These are phyloP conservation scores for Oryza brachyantha DNA, from an alignment of 176 grass and related monocot genomes.

Conservation along the genomic window DNA sequence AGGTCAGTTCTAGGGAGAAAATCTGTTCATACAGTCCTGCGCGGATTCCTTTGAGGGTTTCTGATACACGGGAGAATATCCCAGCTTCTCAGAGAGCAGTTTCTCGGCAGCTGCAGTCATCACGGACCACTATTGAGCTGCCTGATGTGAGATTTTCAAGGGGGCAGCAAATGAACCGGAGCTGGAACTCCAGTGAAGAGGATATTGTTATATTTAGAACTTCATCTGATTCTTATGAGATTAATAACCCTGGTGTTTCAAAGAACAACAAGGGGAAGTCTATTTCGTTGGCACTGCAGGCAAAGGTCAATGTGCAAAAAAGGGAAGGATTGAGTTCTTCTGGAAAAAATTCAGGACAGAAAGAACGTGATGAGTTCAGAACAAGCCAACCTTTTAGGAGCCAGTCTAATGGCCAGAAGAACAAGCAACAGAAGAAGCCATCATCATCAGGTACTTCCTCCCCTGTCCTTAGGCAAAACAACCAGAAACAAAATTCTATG, in stretches of 20 bases:
- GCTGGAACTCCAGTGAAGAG: conserved; percentile 55
- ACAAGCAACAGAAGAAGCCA: conserved; percentile 63
- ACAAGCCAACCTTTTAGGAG: conserved; percentile 49
- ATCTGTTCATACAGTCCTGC: conserved; percentile 53
- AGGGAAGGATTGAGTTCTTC: conserved; percentile 57
- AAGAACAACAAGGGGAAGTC: conserved; percentile 75
- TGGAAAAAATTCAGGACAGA: conserved; percentile 46
- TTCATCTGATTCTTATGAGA: conserved; percentile 59
- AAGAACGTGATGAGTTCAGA: conserved; percentile 57
- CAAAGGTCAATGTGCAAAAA: conserved; percentile 86
- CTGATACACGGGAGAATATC: conserved; percentile 36
- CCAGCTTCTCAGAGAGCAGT: conserved; percentile 36
- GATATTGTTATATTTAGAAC: conserved; percentile 63
- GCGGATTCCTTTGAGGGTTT: conserved; percentile 47
- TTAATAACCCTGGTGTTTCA: conserved; percentile 39
- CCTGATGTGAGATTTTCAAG: conserved; percentile 34
- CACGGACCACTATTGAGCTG: conserved; percentile 32
- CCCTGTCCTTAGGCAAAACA: conserved; percentile 68
- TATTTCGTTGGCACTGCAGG: conserved; percentile 67
- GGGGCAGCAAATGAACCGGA: conserved; percentile 42
- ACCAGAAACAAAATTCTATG: conserved; percentile 83
- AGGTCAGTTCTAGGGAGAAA: conserved; percentile 57
- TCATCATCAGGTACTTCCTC: conserved; percentile 39
- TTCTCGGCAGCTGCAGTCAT: conserved; percentile 46
- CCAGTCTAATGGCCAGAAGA: conserved; percentile 53